Percentiles rank a stretch among this genome's conserved stretches.
phyloP scores from a whole-genome alignment of 2,329 filamentous ascomycete species.

The Zasmidium cellare region DNA sequence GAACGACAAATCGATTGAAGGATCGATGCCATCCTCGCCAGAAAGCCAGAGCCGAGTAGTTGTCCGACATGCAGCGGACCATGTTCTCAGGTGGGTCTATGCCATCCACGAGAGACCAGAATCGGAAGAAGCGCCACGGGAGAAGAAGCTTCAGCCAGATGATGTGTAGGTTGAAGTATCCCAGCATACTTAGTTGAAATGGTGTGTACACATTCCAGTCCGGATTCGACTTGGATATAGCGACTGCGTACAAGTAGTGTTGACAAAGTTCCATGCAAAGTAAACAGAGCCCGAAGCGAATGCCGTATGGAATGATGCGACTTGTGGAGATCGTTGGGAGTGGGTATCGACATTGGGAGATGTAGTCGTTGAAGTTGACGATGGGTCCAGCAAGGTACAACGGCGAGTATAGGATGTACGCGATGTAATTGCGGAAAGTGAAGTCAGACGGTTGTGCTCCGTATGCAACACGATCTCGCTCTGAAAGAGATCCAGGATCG shows the following conservation, averaged over 20 bases:
- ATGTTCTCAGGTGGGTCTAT: constrained; percentile 98
- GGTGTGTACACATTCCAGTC: constrained; percentile 83
- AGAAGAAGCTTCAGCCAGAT: constrained; percentile 98
- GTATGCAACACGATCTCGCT: constrained; percentile 79
- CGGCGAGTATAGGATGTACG: constrained; percentile 87
- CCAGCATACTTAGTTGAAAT: constrained; percentile 83
- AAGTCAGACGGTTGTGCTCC: constrained; percentile 72
- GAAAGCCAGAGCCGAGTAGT: constrained; percentile 86
- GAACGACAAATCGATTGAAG: constrained; percentile 91
- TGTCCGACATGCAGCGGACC: constrained; percentile 93
- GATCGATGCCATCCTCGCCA: constrained; percentile 96
- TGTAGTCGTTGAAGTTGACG: constrained; percentile 96
- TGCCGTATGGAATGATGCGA: constrained; percentile 76
- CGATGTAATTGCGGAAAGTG: constrained; percentile 81
- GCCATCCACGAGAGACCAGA: constrained; percentile 90
- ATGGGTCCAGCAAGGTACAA: constrained; percentile 93
- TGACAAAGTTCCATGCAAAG: constrained; percentile 88
- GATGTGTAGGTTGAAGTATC: constrained; percentile 93
- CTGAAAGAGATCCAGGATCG: constrained; percentile 81
- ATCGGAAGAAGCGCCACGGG: constrained; percentile 96
- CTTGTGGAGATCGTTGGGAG: constrained; percentile 64
- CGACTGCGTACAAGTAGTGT: constrained; percentile 90
- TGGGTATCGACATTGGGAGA: constrained; percentile 77
- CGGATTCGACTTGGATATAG: constrained; percentile 79
- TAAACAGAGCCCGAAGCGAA: constrained; percentile 78